phyloP scores from a whole-genome alignment of 192 early-diverging fungal genomes.

The Mortierella alpina region DNA sequence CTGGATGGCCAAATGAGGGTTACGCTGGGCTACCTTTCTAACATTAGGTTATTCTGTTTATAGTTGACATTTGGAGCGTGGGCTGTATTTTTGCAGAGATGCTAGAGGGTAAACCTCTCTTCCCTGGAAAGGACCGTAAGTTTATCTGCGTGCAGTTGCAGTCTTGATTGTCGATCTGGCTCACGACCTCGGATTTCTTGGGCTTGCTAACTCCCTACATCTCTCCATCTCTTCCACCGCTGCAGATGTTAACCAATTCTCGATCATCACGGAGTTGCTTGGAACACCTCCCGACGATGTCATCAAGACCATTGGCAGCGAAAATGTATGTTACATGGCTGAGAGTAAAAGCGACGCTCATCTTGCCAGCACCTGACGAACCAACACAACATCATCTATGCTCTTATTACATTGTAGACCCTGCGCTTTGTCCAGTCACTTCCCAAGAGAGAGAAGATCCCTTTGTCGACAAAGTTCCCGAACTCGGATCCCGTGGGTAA shows the following conservation, averaged over 20 bases:
- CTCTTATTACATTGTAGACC: conserved; percentile 61
- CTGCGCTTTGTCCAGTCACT: conserved; percentile 91
- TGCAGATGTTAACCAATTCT: conserved; percentile 93
- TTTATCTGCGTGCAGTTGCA: conserved; percentile 1
- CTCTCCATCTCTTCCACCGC: background rate
- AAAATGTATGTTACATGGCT: conserved; percentile 70
- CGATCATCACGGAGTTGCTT: conserved; percentile 91
- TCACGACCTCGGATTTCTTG: too few species aligned
- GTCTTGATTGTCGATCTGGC: too few species aligned
- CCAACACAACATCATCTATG: background rate
- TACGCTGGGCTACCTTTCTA: conserved; percentile 1
- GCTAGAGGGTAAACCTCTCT: conserved; percentile 94
- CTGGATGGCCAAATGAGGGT: conserved; percentile 25
- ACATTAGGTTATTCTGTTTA: background rate
- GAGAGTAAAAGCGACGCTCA: too few species aligned
- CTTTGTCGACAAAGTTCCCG: conserved; percentile 84
- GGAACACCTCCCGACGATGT: conserved; percentile 94
- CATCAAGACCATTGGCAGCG: conserved; percentile 91
- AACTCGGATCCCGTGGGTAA: conserved; percentile 68
- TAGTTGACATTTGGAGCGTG: conserved; percentile 94
- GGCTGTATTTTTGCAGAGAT: conserved; percentile 97
- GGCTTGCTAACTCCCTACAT: too few species aligned
- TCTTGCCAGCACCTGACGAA: too few species aligned
- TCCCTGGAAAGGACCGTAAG: conserved; percentile 94
- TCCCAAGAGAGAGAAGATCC: conserved; percentile 80